Conservation (phyloP, 2,329 filamentous ascomycete genomes). For the Ophiocordyceps australis region DNA sequence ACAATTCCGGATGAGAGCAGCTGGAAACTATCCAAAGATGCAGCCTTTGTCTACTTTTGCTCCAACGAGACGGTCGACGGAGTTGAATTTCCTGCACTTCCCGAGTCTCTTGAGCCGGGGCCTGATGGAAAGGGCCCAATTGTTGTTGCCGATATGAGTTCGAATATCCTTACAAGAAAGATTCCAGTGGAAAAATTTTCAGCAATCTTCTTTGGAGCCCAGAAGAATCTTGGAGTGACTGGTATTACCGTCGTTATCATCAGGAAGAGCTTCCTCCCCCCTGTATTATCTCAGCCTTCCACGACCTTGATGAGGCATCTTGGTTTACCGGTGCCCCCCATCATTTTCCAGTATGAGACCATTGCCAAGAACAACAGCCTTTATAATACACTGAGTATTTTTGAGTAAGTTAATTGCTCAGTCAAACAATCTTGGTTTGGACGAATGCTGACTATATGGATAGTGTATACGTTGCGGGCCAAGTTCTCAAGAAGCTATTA, state of each 20-base stretch:
- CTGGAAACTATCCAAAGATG: conserved; percentile 54
- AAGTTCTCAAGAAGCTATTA: conserved; percentile 66
- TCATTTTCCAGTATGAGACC: conserved; percentile 66
- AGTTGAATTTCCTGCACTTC: conserved; percentile 70
- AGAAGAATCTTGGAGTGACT: conserved; percentile 82
- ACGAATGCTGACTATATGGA: background rate
- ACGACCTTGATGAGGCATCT: conserved; percentile 54
- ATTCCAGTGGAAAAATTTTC: conserved; percentile 67
- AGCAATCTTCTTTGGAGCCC: conserved; percentile 78
- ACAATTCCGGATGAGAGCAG: conserved; percentile 58
- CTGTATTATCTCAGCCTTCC: no score
- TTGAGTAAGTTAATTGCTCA: conserved; percentile 37
- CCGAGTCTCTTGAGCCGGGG: conserved; percentile 39
- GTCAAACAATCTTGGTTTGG: no score
- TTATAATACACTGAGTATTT: conserved; percentile 92
- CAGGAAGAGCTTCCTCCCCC: conserved; percentile 61
- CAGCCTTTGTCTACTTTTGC: conserved; percentile 73
- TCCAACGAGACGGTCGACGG: conserved; percentile 92
- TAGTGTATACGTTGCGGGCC: conserved; percentile 76
- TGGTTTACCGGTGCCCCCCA: conserved; percentile 58
- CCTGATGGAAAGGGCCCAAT: conserved; percentile 48
- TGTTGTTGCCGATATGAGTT: conserved; percentile 84
- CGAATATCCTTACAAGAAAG: conserved; percentile 72
- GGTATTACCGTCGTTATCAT: conserved; percentile 78
- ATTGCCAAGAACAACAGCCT: conserved; percentile 87